These are phyloP conservation scores for Cladosporium colombiae DNA, from an alignment of 2,329 filamentous ascomycete genomes.

Conservation along the genomic window DNA sequence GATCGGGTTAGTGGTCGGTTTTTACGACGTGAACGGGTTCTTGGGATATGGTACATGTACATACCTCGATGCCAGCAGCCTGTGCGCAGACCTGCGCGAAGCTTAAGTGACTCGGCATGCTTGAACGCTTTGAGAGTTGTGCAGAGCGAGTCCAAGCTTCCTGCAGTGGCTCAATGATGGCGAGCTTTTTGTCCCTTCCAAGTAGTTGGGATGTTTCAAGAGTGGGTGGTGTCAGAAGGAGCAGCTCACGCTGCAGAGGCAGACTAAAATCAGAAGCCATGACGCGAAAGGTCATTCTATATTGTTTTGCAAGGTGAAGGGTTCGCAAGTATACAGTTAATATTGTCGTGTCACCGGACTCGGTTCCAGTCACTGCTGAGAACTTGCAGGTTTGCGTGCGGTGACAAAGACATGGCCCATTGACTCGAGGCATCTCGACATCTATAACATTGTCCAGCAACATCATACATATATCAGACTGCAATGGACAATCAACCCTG, in stretches of 20 bases:
- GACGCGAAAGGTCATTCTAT: not conserved
- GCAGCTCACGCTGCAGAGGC: not conserved
- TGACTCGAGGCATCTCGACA: not conserved
- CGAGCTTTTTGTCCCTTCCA: not conserved
- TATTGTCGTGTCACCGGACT: not conserved
- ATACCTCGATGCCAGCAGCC: conserved; percentile 20
- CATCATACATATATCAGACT: not conserved
- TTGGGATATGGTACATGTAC: not conserved
- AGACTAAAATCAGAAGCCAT: not conserved
- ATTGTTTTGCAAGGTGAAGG: not conserved
- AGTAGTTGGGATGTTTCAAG: not conserved
- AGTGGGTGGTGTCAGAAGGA: not conserved
- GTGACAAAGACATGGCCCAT: not conserved
- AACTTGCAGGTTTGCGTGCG: not conserved
- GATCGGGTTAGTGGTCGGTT: not conserved
- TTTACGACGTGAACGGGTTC: not conserved
- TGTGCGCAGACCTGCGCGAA: conserved; percentile 18
- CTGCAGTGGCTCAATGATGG: not conserved
- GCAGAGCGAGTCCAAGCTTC: not conserved
- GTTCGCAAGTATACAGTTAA: not conserved
- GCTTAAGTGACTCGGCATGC: not conserved
- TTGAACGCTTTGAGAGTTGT: not conserved
- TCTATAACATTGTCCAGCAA: not conserved
- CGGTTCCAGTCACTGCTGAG: not conserved
- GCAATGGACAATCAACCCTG: not conserved